Evolutionary conservation across 148 eudicot species (phyloP).

Genomic region (Salicornia ramosissima): DNA sequence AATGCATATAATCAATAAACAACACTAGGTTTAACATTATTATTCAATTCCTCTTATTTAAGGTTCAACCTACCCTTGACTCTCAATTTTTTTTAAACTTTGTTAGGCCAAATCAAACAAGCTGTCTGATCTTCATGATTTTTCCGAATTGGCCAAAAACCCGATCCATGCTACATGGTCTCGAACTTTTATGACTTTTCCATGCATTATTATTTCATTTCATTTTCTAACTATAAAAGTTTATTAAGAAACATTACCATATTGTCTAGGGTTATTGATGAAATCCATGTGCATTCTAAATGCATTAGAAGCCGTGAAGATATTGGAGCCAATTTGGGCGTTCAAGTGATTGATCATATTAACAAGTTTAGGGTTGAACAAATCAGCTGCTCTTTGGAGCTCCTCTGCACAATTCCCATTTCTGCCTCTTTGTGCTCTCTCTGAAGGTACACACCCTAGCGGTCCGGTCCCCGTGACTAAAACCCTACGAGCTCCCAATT

Average conservation of each 20-base stretch:
- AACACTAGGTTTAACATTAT: background rate
- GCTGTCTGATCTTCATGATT: no score
- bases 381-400: slow-evolving; percentile 28
- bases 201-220: no score
- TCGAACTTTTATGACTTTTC: background rate
- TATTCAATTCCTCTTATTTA: no score
- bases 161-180: no score
- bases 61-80: no score
- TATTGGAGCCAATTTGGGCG: slow-evolving; percentile 29
- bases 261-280: slow-evolving; percentile 36
- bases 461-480: slow-evolving; percentile 57
- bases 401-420: slow-evolving; percentile 42
- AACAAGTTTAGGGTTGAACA: slow-evolving; percentile 46
- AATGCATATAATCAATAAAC: background rate
- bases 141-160: no score
- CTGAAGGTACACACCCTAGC: slow-evolving; percentile 48
- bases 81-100: no score
- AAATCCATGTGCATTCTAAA: slow-evolving; percentile 37
- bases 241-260: slow-evolving; percentile 22
- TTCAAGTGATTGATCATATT: slow-evolving; percentile 29
- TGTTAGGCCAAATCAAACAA: no score
- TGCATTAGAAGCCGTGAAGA: slow-evolving; percentile 40
- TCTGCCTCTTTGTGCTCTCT: slow-evolving; percentile 40
- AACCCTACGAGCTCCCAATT: slow-evolving; percentile 49
- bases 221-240: background rate